Percentiles rank a stretch among this genome's conserved stretches.
phyloP scores from a whole-genome alignment of 768 basidiomycete species.

The Artomyces pyxidatus region DNA sequence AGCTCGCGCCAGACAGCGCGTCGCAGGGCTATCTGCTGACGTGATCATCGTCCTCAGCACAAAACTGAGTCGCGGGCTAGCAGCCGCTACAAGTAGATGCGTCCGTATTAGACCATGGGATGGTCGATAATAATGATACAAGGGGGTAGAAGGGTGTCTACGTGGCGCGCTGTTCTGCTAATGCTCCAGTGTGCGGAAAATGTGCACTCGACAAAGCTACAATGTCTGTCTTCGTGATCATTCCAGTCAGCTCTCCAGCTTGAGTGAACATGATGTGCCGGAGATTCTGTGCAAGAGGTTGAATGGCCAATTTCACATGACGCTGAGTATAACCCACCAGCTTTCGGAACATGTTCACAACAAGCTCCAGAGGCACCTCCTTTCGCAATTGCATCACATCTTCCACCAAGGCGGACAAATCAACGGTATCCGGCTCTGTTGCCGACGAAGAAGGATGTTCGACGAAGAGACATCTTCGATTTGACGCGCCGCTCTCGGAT shows the following conservation, averaged over 20 bases:
- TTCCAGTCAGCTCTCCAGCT: slow-evolving; percentile 48
- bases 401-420: slow-evolving; percentile 31
- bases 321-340: slow-evolving; percentile 31
- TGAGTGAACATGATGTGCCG: slow-evolving; percentile 62
- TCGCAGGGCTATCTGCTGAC: too few species aligned
- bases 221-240: slow-evolving; percentile 64
- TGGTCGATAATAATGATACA: too few species aligned
- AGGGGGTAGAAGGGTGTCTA: too few species aligned
- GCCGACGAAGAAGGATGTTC: background rate
- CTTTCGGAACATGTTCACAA: slow-evolving; percentile 70
- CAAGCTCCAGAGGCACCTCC: slow-evolving; percentile 62
- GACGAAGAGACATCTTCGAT: slow-evolving; percentile 18
- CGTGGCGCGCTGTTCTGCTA: slow-evolving; percentile 8
- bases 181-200: slow-evolving; percentile 40
- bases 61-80: too few species aligned
- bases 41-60: too few species aligned
- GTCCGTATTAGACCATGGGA: too few species aligned
- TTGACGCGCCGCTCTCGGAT: slow-evolving; percentile 14
- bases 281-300: slow-evolving; percentile 40
- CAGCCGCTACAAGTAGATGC: too few species aligned
- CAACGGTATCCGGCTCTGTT: slow-evolving; percentile 4
- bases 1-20: too few species aligned
- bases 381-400: slow-evolving; percentile 53
- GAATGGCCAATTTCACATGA: background rate
- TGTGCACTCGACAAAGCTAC: slow-evolving; percentile 50